phyloP scores from a whole-genome alignment of 139 green algal species.

The Closterium sp. region DNA sequence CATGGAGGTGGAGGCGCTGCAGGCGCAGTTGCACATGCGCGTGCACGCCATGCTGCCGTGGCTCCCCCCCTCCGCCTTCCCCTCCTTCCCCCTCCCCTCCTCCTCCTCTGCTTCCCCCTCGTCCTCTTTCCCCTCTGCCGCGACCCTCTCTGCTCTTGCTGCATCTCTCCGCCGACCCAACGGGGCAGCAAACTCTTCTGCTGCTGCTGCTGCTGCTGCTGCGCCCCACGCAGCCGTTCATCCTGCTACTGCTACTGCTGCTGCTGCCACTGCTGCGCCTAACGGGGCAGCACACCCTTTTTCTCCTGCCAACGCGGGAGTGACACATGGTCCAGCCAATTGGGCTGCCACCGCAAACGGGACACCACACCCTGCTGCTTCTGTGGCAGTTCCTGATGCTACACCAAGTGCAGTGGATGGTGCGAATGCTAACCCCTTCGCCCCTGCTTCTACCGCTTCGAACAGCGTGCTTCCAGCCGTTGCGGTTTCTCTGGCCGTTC shows the following conservation, averaged over 20 bases:
- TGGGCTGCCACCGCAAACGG: neutral
- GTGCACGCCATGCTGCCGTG: slow-evolving; percentile 18
- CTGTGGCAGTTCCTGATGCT: neutral
- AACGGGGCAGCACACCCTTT: neutral
- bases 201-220: too few species aligned
- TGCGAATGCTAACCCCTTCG: too few species aligned
- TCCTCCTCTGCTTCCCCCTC: neutral
- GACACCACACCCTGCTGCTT: neutral
- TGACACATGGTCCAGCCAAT: neutral
- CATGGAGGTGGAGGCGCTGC: slow-evolving; percentile 12
- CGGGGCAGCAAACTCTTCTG: too few species aligned
- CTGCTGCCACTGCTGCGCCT: neutral
- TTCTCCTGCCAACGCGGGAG: neutral
- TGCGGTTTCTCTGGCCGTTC: neutral
- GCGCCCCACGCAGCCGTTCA: too few species aligned
- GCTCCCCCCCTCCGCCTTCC: neutral
- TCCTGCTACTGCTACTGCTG: too few species aligned
- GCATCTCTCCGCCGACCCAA: neutral
- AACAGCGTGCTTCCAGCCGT: neutral
- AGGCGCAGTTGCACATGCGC: slow-evolving; percentile 26
- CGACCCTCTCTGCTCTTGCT: neutral
- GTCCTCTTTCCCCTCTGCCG: too few species aligned
- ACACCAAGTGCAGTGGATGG: neutral
- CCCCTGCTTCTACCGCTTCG: neutral
- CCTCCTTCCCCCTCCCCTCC: neutral